Conservation (phyloP, 2,329 filamentous ascomycete species). For the Diaporthe humulicola region DNA sequence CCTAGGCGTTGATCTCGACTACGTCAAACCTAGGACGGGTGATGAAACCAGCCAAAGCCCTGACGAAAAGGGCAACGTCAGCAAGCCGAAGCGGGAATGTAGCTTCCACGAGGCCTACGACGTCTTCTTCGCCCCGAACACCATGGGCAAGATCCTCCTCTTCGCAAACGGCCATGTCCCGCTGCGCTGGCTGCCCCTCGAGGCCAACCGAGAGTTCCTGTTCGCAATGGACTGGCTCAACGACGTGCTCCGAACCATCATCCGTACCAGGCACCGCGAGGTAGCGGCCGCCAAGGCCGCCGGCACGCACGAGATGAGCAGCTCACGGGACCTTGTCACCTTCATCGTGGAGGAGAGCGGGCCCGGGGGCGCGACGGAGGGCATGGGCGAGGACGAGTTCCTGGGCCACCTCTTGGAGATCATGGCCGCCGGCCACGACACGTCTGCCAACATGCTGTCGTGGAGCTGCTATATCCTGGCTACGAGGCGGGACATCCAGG, state of each 20-base stretch:
- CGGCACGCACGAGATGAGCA: slow-evolving; percentile 38
- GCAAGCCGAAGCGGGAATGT: neutral
- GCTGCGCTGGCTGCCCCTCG: slow-evolving; percentile 51
- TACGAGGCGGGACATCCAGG: slow-evolving; percentile 49
- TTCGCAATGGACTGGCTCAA: slow-evolving; percentile 49
- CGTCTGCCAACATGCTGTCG: slow-evolving; percentile 48
- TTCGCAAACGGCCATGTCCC: slow-evolving; percentile 47
- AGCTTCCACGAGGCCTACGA: slow-evolving; percentile 49
- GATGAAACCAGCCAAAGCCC: neutral
- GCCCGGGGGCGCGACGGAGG: slow-evolving; percentile 32
- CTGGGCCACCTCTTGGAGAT: slow-evolving; percentile 46
- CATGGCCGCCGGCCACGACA: slow-evolving; percentile 51
- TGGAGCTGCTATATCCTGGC: slow-evolving; percentile 52
- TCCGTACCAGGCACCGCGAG: slow-evolving; percentile 46
- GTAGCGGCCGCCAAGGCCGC: slow-evolving; percentile 44
- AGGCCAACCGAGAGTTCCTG: slow-evolving; percentile 55
- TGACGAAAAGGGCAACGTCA: neutral
- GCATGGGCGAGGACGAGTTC: slow-evolving; percentile 44
- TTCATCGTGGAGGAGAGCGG: slow-evolving; percentile 47
- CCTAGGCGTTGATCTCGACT: slow-evolving; percentile 50
- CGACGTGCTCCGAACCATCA: slow-evolving; percentile 50
- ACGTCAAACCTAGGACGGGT: slow-evolving; percentile 5
- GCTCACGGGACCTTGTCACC: slow-evolving; percentile 44
- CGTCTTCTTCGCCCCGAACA: slow-evolving; percentile 48
- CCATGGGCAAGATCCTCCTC: slow-evolving; percentile 47